Conservation (phyloP, 352 stramenopile species). For the Globisporangium canariense region DNA sequence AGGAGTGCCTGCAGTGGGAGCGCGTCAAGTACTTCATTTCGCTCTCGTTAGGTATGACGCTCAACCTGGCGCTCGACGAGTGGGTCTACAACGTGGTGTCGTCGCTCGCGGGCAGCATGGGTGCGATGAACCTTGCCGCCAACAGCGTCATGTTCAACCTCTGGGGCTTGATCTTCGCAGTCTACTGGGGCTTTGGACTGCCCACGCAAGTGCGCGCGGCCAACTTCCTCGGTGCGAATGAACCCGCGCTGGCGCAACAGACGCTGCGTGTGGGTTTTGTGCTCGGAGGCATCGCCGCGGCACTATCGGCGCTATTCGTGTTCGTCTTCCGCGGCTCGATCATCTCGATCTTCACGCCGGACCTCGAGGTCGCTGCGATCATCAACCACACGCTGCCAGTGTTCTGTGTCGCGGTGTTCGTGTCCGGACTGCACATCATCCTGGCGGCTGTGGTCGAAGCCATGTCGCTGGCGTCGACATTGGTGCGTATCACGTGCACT, state of each 20-base stretch:
- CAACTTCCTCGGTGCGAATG: slow-evolving; percentile 73
- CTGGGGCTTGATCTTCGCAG: slow-evolving; percentile 76
- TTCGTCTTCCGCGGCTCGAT: slow-evolving; percentile 47
- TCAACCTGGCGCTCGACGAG: slow-evolving; percentile 75
- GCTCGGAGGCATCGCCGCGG: slow-evolving; percentile 49
- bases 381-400: slow-evolving; percentile 61
- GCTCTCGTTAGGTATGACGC: slow-evolving; percentile 70
- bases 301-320: slow-evolving; percentile 46
- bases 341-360: slow-evolving; percentile 65
- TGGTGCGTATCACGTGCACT: slow-evolving; percentile 64
- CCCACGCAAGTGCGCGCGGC: slow-evolving; percentile 72
- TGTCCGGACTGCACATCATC: slow-evolving; percentile 78
- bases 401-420: slow-evolving; percentile 68
- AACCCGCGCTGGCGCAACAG: slow-evolving; percentile 47
- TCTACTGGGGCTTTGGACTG: slow-evolving; percentile 85
- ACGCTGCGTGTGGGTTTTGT: slow-evolving; percentile 65
- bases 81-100: slow-evolving; percentile 81
- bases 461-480: slow-evolving; percentile 70
- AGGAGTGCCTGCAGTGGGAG: slow-evolving; percentile 54
- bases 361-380: slow-evolving; percentile 39
- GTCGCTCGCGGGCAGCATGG: slow-evolving; percentile 61
- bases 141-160: slow-evolving; percentile 84
- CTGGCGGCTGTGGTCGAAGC: slow-evolving; percentile 73
- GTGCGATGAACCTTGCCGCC: slow-evolving; percentile 57
- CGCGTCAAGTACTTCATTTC: slow-evolving; percentile 63